Conservation (phyloP, 176 grass and related monocot species). For the Hordeum vulgare region DNA sequence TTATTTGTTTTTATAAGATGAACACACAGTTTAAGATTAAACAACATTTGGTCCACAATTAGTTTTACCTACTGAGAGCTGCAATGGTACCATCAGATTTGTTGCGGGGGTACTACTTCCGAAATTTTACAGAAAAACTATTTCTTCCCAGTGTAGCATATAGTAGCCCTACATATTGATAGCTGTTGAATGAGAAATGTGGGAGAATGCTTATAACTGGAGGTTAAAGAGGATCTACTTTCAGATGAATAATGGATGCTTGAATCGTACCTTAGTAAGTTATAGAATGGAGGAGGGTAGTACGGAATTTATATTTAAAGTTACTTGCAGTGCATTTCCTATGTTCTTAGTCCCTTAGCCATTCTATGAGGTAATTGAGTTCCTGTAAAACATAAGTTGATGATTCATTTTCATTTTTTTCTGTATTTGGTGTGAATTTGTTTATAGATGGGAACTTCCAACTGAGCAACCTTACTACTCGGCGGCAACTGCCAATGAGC, state of each 20-base stretch:
- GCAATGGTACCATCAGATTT: neutral
- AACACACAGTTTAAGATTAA: too few relatives aligned
- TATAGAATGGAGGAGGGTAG: neutral
- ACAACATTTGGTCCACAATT: neutral
- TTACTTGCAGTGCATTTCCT: neutral
- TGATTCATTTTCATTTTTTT: neutral
- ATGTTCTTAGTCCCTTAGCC: neutral
- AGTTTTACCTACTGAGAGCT: neutral
- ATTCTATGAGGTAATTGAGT: neutral
- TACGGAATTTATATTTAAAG: neutral
- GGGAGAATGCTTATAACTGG: neutral
- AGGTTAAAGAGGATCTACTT: neutral
- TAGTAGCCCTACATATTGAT: neutral
- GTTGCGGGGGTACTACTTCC: neutral
- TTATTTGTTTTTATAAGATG: too few relatives aligned
- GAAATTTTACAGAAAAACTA: neutral
- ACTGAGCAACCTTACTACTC: slow-evolving; percentile 53
- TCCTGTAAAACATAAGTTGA: neutral
- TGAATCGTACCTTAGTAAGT: neutral
- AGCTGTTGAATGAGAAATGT: neutral
- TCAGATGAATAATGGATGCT: neutral
- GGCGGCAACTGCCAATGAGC: slow-evolving; percentile 76
- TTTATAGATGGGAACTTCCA: slow-evolving; percentile 77
- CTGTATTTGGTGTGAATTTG: neutral
- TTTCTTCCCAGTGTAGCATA: neutral